Conservation (phyloP, 257 asterid genomes). For the Apocynum venetum region DNA sequence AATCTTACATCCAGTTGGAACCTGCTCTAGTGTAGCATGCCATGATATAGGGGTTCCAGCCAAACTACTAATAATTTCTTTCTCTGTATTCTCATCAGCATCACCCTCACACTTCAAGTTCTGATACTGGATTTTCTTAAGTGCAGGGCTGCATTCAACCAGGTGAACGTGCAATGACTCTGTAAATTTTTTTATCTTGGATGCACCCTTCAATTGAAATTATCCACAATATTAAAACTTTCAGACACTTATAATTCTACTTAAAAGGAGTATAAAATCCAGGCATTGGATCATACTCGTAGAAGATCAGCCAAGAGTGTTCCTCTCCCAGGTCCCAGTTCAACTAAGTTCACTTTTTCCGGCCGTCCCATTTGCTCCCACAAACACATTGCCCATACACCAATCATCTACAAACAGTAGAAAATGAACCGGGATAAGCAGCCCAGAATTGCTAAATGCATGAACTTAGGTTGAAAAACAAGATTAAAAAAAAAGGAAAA, state of each 20-base stretch:
- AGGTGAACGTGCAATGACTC: conserved; percentile 73
- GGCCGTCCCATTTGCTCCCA: conserved; percentile 99
- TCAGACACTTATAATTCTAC: not conserved
- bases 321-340: conserved; percentile 99
- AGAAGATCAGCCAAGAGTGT: conserved; percentile 94
- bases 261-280: not conserved
- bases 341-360: conserved; percentile 66
- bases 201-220: conserved; percentile 45
- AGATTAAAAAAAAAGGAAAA: not conserved
- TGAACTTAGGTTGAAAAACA: not conserved
- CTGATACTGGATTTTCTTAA: conserved; percentile 69
- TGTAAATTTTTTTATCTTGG: conserved; percentile 72
- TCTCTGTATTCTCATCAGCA: conserved; percentile 36
- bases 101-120: conserved; percentile 59
- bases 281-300: conserved; percentile 45
- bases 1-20: conserved; percentile 81
- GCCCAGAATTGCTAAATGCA: not conserved
- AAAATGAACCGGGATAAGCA: conserved; percentile 14
- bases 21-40: conserved; percentile 87
- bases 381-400: conserved; percentile 96
- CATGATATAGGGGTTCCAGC: conserved; percentile 79
- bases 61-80: conserved; percentile 46
- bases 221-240: not conserved
- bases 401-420: conserved; percentile 59
- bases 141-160: conserved; percentile 92